Percentiles rank a stretch among this genome's conserved stretches.
Evolutionary conservation across 2,329 filamentous ascomycete species (phyloP).

Genomic region (Colletotrichum sp.): DNA sequence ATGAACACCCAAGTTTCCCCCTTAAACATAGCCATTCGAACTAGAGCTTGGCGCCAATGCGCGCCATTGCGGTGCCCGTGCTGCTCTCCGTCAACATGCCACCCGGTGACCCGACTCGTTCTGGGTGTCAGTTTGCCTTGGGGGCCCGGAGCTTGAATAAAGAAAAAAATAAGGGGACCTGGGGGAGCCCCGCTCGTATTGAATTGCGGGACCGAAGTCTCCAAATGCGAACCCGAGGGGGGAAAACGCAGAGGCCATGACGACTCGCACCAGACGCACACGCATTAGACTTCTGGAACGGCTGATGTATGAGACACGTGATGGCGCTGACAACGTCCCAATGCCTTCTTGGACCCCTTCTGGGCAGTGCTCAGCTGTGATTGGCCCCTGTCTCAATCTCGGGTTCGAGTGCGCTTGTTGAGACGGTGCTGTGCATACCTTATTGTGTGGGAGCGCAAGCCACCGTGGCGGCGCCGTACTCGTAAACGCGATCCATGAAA

Average conservation of each 20-base stretch:
- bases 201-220: not conserved
- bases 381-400: not conserved
- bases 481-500: not conserved
- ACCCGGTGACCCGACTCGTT: not conserved
- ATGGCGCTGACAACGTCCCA: not conserved
- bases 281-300: conserved; percentile 11
- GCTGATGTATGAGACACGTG: conserved; percentile 21
- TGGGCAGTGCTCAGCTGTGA: not conserved
- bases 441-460: not conserved
- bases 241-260: not conserved
- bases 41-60: not conserved
- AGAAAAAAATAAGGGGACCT: not conserved
- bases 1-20: not conserved
- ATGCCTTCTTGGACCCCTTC: not conserved
- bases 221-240: conserved; percentile 8
- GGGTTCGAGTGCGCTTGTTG: not conserved
- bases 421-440: not conserved
- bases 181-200: not conserved
- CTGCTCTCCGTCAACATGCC: not conserved
- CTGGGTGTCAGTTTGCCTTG: not conserved
- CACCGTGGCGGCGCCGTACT: not conserved
- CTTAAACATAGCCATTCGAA: not conserved
- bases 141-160: not conserved
- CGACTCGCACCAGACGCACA: not conserved
- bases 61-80: not conserved